Conservation (phyloP, 2,329 filamentous ascomycete genomes). For the Cephalotrichum gorgonifer region DNA sequence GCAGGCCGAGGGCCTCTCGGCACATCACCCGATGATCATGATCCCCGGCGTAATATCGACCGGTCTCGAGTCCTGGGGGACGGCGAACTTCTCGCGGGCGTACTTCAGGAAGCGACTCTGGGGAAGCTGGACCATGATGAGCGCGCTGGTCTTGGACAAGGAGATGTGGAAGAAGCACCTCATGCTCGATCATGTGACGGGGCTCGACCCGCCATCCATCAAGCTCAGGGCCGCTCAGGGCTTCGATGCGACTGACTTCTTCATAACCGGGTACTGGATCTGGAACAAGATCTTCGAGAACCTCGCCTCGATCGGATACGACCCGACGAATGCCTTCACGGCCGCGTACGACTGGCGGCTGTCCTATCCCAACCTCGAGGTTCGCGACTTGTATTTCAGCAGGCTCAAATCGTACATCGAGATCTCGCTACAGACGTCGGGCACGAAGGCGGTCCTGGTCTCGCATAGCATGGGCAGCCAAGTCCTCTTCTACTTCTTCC, state of each 20-base stretch:
- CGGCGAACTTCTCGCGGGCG: conserved; percentile 68
- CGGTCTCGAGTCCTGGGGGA: conserved; percentile 93
- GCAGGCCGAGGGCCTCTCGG: conserved; percentile 67
- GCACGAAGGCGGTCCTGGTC: conserved; percentile 72
- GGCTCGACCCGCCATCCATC: conserved; percentile 79
- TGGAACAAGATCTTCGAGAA: conserved; percentile 99
- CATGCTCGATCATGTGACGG: conserved; percentile 88
- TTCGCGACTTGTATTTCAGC: conserved; percentile 88
- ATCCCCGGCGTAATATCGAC: conserved; percentile 96
- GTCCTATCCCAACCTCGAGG: conserved; percentile 80
- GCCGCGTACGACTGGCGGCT: conserved; percentile 85
- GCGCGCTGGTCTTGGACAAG: conserved; percentile 85
- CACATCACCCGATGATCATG: conserved; percentile 89
- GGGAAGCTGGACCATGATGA: conserved; percentile 99
- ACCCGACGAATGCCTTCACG: conserved; percentile 65
- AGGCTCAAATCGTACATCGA: conserved; percentile 86
- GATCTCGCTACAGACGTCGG: conserved; percentile 60
- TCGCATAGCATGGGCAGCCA: conserved; percentile 98
- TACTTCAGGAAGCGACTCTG: conserved; percentile 93
- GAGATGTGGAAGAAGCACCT: conserved; percentile 91
- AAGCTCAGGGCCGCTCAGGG: conserved; percentile 91
- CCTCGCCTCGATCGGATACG: conserved; percentile 88
- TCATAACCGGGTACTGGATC: conserved; percentile 89
- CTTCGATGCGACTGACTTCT: conserved; percentile 96
- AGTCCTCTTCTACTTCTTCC: conserved; percentile 75